Evolutionary conservation across 768 basidiomycete genomes (phyloP).

Genomic region (Amanita exitialis): DNA sequence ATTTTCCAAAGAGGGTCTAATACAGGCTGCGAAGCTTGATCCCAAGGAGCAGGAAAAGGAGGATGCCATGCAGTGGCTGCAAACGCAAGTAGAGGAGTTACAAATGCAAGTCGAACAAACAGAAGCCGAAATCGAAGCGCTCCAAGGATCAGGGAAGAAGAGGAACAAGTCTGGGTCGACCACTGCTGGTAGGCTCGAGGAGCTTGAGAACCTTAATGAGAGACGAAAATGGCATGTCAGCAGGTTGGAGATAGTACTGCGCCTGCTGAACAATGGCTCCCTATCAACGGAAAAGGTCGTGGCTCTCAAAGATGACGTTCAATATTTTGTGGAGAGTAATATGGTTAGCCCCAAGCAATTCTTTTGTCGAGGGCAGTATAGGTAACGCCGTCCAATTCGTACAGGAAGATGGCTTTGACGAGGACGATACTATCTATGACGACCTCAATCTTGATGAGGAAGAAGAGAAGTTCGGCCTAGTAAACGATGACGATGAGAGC

Average conservation of each 20-base stretch:
- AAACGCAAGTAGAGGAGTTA: slow-evolving; percentile 83
- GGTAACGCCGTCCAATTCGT: slow-evolving; percentile 13
- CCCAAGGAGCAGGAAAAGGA: slow-evolving; percentile 96
- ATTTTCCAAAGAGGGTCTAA: slow-evolving; percentile 97
- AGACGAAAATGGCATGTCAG: slow-evolving; percentile 92
- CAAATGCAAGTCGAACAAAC: slow-evolving; percentile 88
- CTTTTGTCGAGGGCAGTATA: slow-evolving; percentile 3
- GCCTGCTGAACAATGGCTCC: slow-evolving; percentile 90
- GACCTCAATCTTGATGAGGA: slow-evolving; percentile 96
- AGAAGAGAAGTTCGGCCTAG: slow-evolving; percentile 85
- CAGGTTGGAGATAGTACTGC: slow-evolving; percentile 86
- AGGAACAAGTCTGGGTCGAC: slow-evolving; percentile 63
- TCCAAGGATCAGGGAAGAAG: slow-evolving; percentile 79
- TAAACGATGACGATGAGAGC: slow-evolving; percentile 66
- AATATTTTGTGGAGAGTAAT: slow-evolving; percentile 94
- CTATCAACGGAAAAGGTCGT: slow-evolving; percentile 73
- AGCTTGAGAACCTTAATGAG: slow-evolving; percentile 85
- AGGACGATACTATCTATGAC: slow-evolving; percentile 95
- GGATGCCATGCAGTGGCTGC: slow-evolving; percentile 82
- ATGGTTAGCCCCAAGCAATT: slow-evolving; percentile 47
- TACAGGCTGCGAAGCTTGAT: slow-evolving; percentile 87
- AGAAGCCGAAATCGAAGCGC: slow-evolving; percentile 88
- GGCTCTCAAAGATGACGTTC: slow-evolving; percentile 85
- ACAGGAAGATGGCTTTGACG: slow-evolving; percentile 96
- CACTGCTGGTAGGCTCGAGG: slow-evolving; percentile 63